A percentile compares a stretch with the other conserved stretches of the same genome.
Conservation (phyloP, 345 rosid genomes). For the Moricandia arvensis region DNA sequence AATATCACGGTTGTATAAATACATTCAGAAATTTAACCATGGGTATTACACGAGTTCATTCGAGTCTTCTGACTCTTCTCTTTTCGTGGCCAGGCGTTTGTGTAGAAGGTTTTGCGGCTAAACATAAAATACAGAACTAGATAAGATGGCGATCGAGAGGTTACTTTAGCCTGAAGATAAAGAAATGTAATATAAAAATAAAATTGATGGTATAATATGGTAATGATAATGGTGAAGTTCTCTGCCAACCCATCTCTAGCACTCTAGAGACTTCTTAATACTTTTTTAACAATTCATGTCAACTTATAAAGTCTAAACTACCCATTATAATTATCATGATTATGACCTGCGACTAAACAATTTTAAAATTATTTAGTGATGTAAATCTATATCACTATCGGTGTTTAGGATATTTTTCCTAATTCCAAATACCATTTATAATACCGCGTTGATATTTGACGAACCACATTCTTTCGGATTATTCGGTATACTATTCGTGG, state of each 20-base stretch:
- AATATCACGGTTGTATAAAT: background rate
- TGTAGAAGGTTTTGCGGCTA: conserved; percentile 6
- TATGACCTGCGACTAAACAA: conserved; percentile 24
- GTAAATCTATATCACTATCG: conserved; percentile 17
- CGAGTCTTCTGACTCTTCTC: background rate
- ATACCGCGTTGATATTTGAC: conserved; percentile 1
- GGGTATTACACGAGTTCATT: background rate
- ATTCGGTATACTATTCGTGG: background rate
- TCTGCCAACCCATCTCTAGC: conserved; percentile 15
- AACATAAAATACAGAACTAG: background rate
- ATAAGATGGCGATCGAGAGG: conserved; percentile 24
- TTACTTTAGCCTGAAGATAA: background rate
- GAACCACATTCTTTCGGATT: conserved; percentile 5
- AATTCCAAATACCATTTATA: background rate
- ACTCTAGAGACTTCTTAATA: conserved; percentile 28
- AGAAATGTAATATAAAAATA: background rate
- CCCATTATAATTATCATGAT: conserved; percentile 31
- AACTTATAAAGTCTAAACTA: conserved; percentile 24
- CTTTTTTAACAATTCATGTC: conserved; percentile 14
- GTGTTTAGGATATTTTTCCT: conserved; percentile 25
- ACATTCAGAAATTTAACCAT: background rate
- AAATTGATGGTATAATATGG: conserved; percentile 12
- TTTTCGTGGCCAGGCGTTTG: background rate
- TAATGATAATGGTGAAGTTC: conserved; percentile 35
- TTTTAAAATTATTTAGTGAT: background rate